These are phyloP conservation scores for Ochetophila trinervis DNA, from an alignment of 306 rosid genomes.

Conservation along the genomic window DNA sequence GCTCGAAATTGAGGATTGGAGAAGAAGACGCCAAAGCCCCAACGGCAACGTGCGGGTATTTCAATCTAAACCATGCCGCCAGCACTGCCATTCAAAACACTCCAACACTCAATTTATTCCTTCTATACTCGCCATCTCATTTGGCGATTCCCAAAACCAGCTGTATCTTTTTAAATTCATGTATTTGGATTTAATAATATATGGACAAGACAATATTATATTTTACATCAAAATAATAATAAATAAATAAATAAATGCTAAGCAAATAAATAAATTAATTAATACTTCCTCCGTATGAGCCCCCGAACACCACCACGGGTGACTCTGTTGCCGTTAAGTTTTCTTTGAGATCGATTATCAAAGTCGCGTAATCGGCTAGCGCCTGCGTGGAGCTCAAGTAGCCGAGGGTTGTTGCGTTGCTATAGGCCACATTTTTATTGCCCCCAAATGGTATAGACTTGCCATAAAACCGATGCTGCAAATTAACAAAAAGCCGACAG, in stretches of 20 bases:
- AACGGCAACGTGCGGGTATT: constrained; percentile 72
- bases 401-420: constrained; percentile 61
- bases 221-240: not conserved
- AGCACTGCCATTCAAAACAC: constrained; percentile 47
- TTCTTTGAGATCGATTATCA: constrained; percentile 60
- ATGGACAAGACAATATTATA: no score
- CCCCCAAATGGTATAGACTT: constrained; percentile 80
- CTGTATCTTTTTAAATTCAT: no score
- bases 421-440: constrained; percentile 37
- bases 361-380: constrained; percentile 80
- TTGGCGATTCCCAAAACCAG: not conserved
- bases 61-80: constrained; percentile 83
- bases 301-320: constrained; percentile 86
- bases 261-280: not conserved
- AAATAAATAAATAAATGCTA: no score
- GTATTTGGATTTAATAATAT: no score
- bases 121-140: not conserved
- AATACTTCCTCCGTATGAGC: constrained; percentile 93
- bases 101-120: not conserved
- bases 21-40: constrained; percentile 92
- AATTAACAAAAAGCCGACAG: not conserved
- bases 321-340: constrained; percentile 58
- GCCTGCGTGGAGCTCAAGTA: constrained; percentile 75
- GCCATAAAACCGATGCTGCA: constrained; percentile 91
- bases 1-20: constrained; percentile 68